Conservation (phyloP, 129 eudicot genomes). For the Flaveria trinervia region DNA sequence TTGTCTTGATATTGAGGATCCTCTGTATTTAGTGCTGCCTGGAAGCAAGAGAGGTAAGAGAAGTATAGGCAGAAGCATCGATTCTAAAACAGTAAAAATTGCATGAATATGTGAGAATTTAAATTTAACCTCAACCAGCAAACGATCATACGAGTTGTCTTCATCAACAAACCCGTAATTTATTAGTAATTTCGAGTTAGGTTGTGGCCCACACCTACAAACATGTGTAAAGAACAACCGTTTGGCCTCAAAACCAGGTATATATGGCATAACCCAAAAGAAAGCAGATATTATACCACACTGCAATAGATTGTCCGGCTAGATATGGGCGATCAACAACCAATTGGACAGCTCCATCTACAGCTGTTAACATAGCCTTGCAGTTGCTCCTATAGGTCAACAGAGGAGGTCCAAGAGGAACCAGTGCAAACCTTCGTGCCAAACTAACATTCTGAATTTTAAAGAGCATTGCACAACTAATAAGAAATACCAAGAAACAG, state of each 20-base stretch:
- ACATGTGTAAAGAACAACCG: constrained; percentile 19
- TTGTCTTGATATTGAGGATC: constrained; percentile 99
- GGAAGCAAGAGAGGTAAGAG: constrained; percentile 23
- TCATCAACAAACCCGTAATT: constrained; percentile 98
- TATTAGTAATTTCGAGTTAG: constrained; percentile 88
- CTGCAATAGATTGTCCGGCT: constrained; percentile 85
- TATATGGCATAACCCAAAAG: neutral
- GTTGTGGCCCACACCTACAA: constrained; percentile 98
- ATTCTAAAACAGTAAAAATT: neutral
- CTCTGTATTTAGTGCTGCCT: constrained; percentile 93
- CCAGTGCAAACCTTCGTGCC: constrained; percentile 98
- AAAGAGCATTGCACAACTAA: constrained; percentile 22
- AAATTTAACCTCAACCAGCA: constrained; percentile 66
- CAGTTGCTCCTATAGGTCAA: constrained; percentile 89
- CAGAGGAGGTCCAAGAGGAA: constrained; percentile 96
- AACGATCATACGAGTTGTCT: constrained; percentile 79
- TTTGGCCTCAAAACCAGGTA: constrained; percentile 2
- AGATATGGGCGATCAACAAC: constrained; percentile 91
- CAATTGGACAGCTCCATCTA: constrained; percentile 81
- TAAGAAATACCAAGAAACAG: constrained; percentile 1
- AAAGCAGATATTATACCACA: constrained; percentile 64
- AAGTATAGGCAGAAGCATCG: constrained; percentile 14
- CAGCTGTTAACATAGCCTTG: constrained; percentile 94
- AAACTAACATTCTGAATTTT: constrained; percentile 82
- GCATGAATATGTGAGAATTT: constrained; percentile 10